These are phyloP conservation scores for Botrytis squamosa DNA, from an alignment of 2,329 filamentous ascomycete species.

Conservation along the genomic window DNA sequence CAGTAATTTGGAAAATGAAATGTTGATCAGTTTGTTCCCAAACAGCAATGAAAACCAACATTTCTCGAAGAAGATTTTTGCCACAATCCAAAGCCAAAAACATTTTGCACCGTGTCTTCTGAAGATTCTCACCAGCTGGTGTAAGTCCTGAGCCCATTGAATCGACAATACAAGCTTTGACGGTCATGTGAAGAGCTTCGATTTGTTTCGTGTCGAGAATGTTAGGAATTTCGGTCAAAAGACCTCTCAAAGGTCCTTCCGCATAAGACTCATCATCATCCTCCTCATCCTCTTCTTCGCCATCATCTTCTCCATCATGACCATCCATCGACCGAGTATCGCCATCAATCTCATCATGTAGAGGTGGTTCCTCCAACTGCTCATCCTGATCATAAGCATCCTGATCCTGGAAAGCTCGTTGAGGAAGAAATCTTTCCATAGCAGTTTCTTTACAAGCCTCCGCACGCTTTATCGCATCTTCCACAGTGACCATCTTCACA, in stretches of 20 bases:
- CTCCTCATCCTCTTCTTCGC: constrained; percentile 65
- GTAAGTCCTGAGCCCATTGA: constrained; percentile 70
- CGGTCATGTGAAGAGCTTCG: constrained; percentile 93
- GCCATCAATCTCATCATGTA: constrained; percentile 52
- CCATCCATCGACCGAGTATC: constrained; percentile 44
- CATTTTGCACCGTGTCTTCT: constrained; percentile 86
- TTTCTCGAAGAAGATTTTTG: constrained; percentile 81
- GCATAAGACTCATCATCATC: constrained; percentile 78
- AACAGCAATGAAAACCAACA: constrained; percentile 93
- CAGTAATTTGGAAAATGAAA: constrained; percentile 93
- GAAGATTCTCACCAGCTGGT: constrained; percentile 73
- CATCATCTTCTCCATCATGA: constrained; percentile 51
- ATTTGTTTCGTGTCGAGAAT: constrained; percentile 94
- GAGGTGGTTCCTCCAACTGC: constrained; percentile 45
- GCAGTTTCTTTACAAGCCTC: constrained; percentile 60
- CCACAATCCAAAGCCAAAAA: constrained; percentile 87
- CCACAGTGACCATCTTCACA: constrained; percentile 58
- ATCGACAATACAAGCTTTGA: constrained; percentile 91
- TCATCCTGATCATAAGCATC: constrained; percentile 51
- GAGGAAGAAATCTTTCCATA: constrained; percentile 48
- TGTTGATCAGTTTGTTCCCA: constrained; percentile 95
- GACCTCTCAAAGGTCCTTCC: constrained; percentile 74
- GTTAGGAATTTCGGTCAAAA: constrained; percentile 90
- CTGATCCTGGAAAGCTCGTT: constrained; percentile 32
- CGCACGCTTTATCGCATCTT: constrained; percentile 56